Evolutionary conservation across 106 monocot genomes (phyloP), one percentile per base, ranked within the genome.

Genomic region (Triglochin maritima): DNA sequence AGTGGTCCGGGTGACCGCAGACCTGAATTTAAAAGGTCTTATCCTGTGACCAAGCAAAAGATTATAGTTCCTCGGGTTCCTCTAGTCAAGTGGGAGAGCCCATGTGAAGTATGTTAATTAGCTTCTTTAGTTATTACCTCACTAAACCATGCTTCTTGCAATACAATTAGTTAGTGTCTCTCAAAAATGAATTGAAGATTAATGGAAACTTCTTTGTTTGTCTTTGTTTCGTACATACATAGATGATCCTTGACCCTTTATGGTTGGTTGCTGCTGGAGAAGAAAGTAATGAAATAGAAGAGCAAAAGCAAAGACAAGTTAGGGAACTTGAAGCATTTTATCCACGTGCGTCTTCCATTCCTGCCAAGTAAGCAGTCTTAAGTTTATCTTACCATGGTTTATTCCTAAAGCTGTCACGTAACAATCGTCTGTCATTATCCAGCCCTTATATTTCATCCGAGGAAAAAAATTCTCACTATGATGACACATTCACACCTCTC

Each of bases 201-300:
- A 29, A 29, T 29, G 29, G 50, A 8, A 49, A 6, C 62, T 44
- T 11, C 3, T 29, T 29, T 29, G 29, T 29, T 15, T 51, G 7
- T 66, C 4, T 16, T 50, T 46, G 52, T 29, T 15, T 5, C 16
- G 8, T 16, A 6, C 49, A 15, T 52, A 51, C 42, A 9, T 51
- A 66, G 66, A 51, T 66, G 4, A 52, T 51, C 12, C 71, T 85
- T 68, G 81, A 81, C 54, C 73, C 77, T 6, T 77, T 90, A 42
- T 95, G 94, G 94, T 71, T 54, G 16, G 83, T 95, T 16, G 94
- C 87, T 17, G 76, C 81, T 77, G 94, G 90, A 49, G 87, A 85
- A 79, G 94, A 95, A 74, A 95, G 90, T 44, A 42, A 78, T 48
- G 90, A 90, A 61, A 60, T 79, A 11, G 73, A 52, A 17, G 29